Evolutionary conservation across 495 filamentous ascomycete species (phyloP).

Genomic region (Aspergillus coremiiformis): DNA sequence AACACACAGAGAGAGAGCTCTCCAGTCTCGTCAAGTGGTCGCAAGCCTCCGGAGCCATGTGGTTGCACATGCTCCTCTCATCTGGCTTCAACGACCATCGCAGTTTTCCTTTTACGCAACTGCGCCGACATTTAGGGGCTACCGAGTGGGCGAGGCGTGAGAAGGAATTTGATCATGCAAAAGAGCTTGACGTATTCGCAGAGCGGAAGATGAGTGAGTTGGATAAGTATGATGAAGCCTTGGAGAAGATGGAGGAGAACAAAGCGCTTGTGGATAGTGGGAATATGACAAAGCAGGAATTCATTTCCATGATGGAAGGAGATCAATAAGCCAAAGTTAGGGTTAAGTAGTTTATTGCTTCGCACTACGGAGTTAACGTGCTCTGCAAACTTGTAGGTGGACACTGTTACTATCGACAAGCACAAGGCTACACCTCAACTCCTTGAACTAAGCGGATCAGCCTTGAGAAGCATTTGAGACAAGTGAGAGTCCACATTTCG

Average conservation of each 20-base stretch:
- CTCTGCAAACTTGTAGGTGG: no score
- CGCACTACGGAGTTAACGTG: no score
- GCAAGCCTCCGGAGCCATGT: slow-evolving; percentile 26
- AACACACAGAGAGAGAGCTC: slow-evolving; percentile 20
- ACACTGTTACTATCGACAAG: no score
- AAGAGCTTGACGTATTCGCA: slow-evolving; percentile 15
- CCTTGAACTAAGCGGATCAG: no score
- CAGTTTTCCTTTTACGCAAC: slow-evolving; percentile 24
- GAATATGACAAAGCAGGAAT: slow-evolving; percentile 24
- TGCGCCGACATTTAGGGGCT: slow-evolving; percentile 23
- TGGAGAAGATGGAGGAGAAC: slow-evolving; percentile 21
- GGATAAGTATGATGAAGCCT: slow-evolving; percentile 22
- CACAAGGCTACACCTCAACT: no score
- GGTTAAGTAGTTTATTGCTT: no score
- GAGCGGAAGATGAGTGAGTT: slow-evolving; percentile 17
- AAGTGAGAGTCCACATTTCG: no score
- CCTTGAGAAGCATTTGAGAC: no score
- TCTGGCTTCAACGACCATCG: slow-evolving; percentile 25
- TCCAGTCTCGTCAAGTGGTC: slow-evolving; percentile 28
- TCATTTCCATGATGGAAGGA: no score
- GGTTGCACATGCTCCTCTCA: slow-evolving; percentile 28
- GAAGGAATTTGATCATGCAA: slow-evolving; percentile 12
- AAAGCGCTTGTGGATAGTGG: slow-evolving; percentile 21
- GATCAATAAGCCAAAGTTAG: no score
- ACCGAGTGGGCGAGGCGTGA: slow-evolving; percentile 20